A percentile compares a stretch with the other conserved stretches of the same genome.
Evolutionary conservation across 78 protist genomes (phyloP).

Genomic region (Speleostelium caveatum): DNA sequence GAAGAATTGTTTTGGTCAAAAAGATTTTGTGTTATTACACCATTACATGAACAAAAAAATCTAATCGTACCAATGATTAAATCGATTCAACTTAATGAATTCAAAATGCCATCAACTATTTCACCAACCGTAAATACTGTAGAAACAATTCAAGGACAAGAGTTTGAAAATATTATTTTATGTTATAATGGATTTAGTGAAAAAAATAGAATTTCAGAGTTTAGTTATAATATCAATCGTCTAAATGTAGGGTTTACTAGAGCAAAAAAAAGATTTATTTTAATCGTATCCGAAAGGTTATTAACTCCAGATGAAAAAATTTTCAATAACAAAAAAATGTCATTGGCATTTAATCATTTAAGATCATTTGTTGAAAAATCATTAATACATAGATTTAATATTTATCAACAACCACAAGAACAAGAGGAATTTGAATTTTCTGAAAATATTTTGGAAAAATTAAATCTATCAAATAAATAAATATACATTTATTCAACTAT

Average conservation of each 20-base stretch:
- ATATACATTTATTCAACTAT: too few relatives aligned
- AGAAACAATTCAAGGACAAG: constrained; percentile 64
- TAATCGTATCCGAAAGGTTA: constrained; percentile 30
- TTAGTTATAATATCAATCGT: constrained; percentile 49
- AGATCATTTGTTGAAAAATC: constrained; percentile 13
- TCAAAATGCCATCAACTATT: not conserved
- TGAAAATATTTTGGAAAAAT: too few relatives aligned
- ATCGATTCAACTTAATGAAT: not conserved
- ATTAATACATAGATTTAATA: constrained; percentile 29
- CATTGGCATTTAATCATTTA: constrained; percentile 18
- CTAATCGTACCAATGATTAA: constrained; percentile 14
- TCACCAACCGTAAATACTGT: constrained; percentile 42
- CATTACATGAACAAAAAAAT: constrained; percentile 36
- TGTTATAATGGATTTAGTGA: constrained; percentile 65
- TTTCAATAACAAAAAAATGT: constrained; percentile 25
- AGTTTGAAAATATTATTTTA: constrained; percentile 44
- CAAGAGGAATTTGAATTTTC: too few relatives aligned
- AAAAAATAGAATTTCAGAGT: constrained; percentile 30
- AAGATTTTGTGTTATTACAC: constrained; percentile 53
- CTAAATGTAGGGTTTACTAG: constrained; percentile 60
- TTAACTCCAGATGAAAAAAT: constrained; percentile 32
- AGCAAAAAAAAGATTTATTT: constrained; percentile 37
- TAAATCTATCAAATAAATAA: too few relatives aligned
- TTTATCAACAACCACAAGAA: not conserved
- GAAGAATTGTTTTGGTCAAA: constrained; percentile 30